phyloP scores from a whole-genome alignment of 805 yeast species.

The Komagataella pastoris region DNA sequence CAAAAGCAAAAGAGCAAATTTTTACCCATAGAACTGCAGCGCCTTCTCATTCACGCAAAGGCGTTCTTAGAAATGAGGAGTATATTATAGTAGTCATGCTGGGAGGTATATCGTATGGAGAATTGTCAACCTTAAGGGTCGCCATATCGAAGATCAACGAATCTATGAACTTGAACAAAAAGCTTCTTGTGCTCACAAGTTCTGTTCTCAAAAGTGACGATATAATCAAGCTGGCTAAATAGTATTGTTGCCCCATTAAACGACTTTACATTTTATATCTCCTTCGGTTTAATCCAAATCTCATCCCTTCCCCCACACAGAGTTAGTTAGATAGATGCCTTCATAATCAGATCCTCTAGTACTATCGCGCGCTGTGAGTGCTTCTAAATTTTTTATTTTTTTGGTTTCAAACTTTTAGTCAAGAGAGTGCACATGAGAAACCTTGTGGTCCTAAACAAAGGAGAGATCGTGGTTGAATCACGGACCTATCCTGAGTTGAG shows the following conservation, averaged over 20 bases:
- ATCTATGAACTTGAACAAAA: conserved; percentile 16
- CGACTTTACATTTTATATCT: not conserved
- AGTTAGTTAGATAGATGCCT: not conserved
- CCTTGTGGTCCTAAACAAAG: conserved; percentile 30
- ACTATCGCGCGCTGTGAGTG: not conserved
- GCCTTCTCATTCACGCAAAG: conserved; percentile 12
- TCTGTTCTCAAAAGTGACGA: conserved; percentile 26
- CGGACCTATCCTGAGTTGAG: conserved; percentile 51
- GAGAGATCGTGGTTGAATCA: conserved; percentile 36
- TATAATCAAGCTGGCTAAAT: conserved; percentile 9
- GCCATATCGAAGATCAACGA: conserved; percentile 32
- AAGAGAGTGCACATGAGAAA: conserved; percentile 15
- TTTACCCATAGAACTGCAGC: conserved; percentile 16
- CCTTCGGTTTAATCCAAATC: not conserved
- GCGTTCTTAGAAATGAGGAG: conserved; percentile 10
- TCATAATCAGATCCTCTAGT: not conserved
- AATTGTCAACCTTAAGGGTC: conserved; percentile 56
- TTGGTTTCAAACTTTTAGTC: not conserved
- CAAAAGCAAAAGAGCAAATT: conserved; percentile 14
- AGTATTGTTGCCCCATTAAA: not conserved
- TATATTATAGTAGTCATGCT: conserved; percentile 38
- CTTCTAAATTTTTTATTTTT: not conserved
- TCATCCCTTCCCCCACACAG: not conserved
- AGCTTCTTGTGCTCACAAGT: conserved; percentile 27
- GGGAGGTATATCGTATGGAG: conserved; percentile 85